Evolutionary conservation across 768 basidiomycete species (phyloP), one percentile per base, ranked within the genome.

Genomic region (Xanthoconium stramineum): DNA sequence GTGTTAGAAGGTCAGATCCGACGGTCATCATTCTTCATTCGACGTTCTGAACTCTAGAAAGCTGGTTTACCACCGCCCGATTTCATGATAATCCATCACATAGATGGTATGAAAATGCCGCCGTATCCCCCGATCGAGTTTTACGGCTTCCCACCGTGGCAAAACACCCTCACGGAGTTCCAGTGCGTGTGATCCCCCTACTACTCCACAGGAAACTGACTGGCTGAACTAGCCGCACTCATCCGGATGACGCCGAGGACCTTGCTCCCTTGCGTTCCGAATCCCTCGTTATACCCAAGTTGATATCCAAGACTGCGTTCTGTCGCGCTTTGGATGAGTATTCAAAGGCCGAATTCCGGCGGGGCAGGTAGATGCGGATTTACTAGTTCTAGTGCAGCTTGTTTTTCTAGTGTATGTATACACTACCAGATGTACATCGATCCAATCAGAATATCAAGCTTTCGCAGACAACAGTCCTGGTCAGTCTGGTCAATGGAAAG

Each of bases 111-210:
- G 13, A 70, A 62, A 47, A 69, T 68, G 37, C 69, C 72, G 37
- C n/a, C n/a, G n/a, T 67, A 65, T 38, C 64, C 74, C 24, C 83
- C 87, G 1, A 69, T 86, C 48, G 88, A 91, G 67, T 74, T 91
- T 19, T 73, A 86, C 61, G 87, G 86, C 6, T 91, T 87, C 63
- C 91, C 91, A 17, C 91, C 91, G 14, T 93, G 91, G 90, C 91
- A 93, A 62, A 82, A 85, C n/a, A 77, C 85, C 53, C 72, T 93
- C 39, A 89, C 88, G 43, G 91, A 93, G 69, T 84, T 93, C 57
- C 79, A 84, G 91, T 91, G 66, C 72, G 87, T 72, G 12, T 46
- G 28, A n/a, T 11, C 8, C 3, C 11, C 36, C 14, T 3, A 49
- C 47, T 35, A 47, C 35, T 38, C 11, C 53, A 46, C 14, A 53